phyloP scores from a whole-genome alignment of 2,329 filamentous ascomycete species.

The Dactylella cylindrospora region DNA sequence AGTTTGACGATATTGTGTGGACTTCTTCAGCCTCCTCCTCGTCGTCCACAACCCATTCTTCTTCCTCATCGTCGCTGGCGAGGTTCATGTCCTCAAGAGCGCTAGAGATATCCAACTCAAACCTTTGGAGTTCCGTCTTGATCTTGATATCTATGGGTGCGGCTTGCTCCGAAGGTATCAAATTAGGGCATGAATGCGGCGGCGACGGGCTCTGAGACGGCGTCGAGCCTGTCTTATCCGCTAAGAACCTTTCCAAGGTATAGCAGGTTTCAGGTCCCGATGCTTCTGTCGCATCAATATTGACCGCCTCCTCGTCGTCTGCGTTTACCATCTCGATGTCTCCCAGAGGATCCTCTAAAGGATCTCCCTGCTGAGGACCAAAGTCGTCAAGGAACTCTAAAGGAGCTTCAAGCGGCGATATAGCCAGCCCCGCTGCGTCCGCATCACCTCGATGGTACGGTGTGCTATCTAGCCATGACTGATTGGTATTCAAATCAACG shows the following conservation, averaged over 20 bases:
- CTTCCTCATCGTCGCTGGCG: background rate
- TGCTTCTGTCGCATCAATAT: background rate
- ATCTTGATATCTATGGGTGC: constrained; percentile 35
- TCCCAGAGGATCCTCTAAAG: constrained; percentile 18
- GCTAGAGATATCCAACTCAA: constrained; percentile 29
- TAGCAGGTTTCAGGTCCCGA: constrained; percentile 4
- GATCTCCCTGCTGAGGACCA: background rate
- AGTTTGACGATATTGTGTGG: constrained; percentile 10
- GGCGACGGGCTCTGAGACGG: constrained; percentile 20
- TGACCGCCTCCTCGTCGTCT: constrained; percentile 6
- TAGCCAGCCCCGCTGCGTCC: constrained; percentile 3
- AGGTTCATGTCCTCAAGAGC: constrained; percentile 28
- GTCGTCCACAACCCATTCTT: no score
- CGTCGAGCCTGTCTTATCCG: constrained; percentile 8
- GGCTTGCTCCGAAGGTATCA: constrained; percentile 35
- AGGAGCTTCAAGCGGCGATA: constrained; percentile 27
- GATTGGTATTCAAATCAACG: background rate
- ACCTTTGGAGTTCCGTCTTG: constrained; percentile 34
- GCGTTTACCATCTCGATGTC: constrained; percentile 16
- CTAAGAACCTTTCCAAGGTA: constrained; percentile 27
- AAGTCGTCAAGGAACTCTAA: constrained; percentile 13
- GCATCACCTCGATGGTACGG: background rate
- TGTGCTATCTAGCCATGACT: constrained; percentile 5
- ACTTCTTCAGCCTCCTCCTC: no score
- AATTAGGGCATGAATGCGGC: constrained; percentile 25